Evolutionary conservation across 345 rosid species (phyloP).

Genomic region (Crucihimalaya himalaica): DNA sequence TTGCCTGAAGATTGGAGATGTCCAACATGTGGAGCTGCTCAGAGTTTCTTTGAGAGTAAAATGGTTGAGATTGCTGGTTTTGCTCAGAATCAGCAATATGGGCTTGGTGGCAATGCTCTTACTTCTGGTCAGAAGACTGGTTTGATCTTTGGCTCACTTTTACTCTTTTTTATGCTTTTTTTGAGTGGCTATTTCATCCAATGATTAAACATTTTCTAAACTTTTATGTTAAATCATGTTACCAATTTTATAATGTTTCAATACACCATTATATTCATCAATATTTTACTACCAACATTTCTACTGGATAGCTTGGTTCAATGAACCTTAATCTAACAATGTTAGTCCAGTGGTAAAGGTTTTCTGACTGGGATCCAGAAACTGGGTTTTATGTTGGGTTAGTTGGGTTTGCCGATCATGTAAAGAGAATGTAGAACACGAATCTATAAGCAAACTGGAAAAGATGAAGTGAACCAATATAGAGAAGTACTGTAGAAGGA

Average conservation of each 20-base stretch:
- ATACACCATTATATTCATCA: not conserved
- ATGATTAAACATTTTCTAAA: conserved; percentile 26
- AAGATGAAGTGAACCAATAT: not conserved
- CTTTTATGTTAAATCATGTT: not conserved
- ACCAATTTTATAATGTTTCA: not conserved
- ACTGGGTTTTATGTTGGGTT: too few relatives aligned
- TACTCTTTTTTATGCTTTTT: conserved; percentile 68
- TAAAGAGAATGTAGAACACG: too few relatives aligned
- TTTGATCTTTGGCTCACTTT: conserved; percentile 74
- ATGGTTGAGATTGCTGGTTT: conserved; percentile 98
- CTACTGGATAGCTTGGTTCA: not conserved
- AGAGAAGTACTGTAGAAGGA: not conserved
- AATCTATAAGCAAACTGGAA: not conserved
- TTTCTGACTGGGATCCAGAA: not conserved
- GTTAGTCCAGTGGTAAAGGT: not conserved
- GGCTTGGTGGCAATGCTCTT: conserved; percentile 83
- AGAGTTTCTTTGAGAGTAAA: conserved; percentile 83
- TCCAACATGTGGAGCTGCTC: conserved; percentile 89
- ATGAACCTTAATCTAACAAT: not conserved
- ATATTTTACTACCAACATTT: not conserved
- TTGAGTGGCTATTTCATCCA: conserved; percentile 86
- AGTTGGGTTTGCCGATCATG: too few relatives aligned
- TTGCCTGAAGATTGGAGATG: conserved; percentile 94
- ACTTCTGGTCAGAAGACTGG: conserved; percentile 90
- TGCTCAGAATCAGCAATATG: conserved; percentile 93